Conservation (phyloP, 208 protist species). For the Trypanosoma theileri region DNA sequence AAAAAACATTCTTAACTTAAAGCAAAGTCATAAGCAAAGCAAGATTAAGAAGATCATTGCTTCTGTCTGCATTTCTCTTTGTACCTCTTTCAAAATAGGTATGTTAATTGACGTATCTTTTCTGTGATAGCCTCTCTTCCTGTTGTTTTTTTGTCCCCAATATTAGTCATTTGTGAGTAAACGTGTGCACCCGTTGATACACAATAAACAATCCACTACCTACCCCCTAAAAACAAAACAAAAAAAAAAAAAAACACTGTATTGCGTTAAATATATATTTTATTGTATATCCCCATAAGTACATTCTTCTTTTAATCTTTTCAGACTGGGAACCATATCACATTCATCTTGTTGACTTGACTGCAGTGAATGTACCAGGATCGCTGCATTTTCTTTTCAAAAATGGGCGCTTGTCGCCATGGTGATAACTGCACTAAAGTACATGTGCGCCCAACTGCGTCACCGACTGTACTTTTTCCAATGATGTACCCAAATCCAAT, state of each 20-base stretch:
- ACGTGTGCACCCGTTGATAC: slow-evolving; percentile 1
- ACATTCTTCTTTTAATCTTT: slow-evolving; percentile 1
- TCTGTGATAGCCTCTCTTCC: no score
- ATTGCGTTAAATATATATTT: background rate
- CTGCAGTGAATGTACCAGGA: slow-evolving; percentile 37
- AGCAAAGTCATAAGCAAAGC: background rate
- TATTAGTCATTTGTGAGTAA: slow-evolving; percentile 8
- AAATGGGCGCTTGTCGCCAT: slow-evolving; percentile 98
- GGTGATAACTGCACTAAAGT: slow-evolving; percentile 95
- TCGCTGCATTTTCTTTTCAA: slow-evolving; percentile 95
- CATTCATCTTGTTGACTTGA: no score
- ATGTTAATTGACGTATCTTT: no score
- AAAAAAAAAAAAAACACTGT: background rate
- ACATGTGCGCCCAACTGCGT: slow-evolving; percentile 93
- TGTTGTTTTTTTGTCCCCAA: no score
- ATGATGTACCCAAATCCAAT: slow-evolving; percentile 96
- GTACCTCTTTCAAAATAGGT: no score
- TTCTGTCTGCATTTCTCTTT: no score
- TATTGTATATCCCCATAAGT: background rate
- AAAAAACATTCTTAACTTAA: no score
- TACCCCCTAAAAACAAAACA: background rate
- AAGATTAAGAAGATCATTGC: background rate
- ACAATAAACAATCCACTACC: background rate
- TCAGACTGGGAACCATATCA: background rate
- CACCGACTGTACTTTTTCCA: slow-evolving; percentile 94